Base-by-base conservation (phyloP, 2,329 filamentous ascomycete genomes). In the Trichophyton benhamiae region DNA sequence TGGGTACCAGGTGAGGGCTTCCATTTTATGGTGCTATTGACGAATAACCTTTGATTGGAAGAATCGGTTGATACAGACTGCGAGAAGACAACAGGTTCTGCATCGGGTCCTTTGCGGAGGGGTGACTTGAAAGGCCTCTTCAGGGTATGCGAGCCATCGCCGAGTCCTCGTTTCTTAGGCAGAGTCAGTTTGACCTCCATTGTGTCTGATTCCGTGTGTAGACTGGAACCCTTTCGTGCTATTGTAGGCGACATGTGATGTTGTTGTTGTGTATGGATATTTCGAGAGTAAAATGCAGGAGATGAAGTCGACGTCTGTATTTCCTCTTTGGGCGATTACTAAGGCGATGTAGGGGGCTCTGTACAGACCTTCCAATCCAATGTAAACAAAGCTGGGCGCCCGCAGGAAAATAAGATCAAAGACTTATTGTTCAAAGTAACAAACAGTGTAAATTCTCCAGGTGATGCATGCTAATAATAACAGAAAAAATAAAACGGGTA, bases 101-200 rank as follows among this genome's bases (percentile, higher is more conserved):
- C 11, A 30, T 59, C 62, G 7, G 15, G 17, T 3, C 38, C 33
- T 13, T 20, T 30, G 44, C 80, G 82, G 63, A 87, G 80, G 13
- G 86, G 87, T 53, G 87, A 89, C 66, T 86, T 85, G 75, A 90
- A 90, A 0, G 87, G 87, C 69, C 85, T 87, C 64, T 81, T 80
- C 57, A 89, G 80, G 5, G 81, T 80, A n/a, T 77, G 78, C 22
- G 79, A 74, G 44, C 82, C 79, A 52, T 80, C 75, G 62, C 85
- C 79, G 64, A 87, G 75, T 65, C 84, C 82, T 63, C 86, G 84
- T 58, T 84, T 82, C 75, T 88, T 88, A 62, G 42, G 33, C 20
- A 27, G 11, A 11, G 9, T 36, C 52, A n/a, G 1, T n/a, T 36
- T 9, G 3, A 8, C 17, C 13, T 36, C 52, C 52, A 55, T 55